A percentile compares a stretch with the other conserved stretches of the same genome.
These are phyloP conservation scores for Sporopachydermia quercuum DNA, from an alignment of 805 yeast species.

Conservation along the genomic window DNA sequence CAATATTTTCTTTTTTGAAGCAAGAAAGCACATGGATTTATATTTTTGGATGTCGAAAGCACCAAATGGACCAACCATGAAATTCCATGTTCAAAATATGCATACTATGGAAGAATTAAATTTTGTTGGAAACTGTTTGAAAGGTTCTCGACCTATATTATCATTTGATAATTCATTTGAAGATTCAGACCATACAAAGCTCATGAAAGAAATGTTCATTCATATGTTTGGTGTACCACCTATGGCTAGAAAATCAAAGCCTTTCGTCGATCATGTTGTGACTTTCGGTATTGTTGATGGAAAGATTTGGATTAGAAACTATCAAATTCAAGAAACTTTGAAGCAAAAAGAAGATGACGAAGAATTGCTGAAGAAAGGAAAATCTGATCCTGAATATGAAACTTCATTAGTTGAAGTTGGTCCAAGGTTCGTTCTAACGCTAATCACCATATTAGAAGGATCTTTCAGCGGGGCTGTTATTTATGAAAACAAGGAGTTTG, in stretches of 20 bases:
- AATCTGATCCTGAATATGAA: slow-evolving; percentile 31
- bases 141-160: slow-evolving; percentile 87
- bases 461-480: slow-evolving; percentile 97
- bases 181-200: slow-evolving; percentile 45
- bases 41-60: slow-evolving; percentile 93
- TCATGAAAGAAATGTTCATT: slow-evolving; percentile 69
- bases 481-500: slow-evolving; percentile 92
- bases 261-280: slow-evolving; percentile 90
- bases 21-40: slow-evolving; percentile 90
- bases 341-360: slow-evolving; percentile 38
- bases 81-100: slow-evolving; percentile 85
- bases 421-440: slow-evolving; percentile 88
- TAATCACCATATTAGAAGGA: slow-evolving; percentile 85
- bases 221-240: slow-evolving; percentile 95
- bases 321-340: slow-evolving; percentile 65
- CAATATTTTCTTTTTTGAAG: slow-evolving; percentile 85
- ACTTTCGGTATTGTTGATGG: slow-evolving; percentile 85
- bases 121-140: slow-evolving; percentile 90
- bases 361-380: slow-evolving; percentile 17
- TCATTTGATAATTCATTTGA: slow-evolving; percentile 79
- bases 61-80: slow-evolving; percentile 94
- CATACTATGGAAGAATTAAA: slow-evolving; percentile 93
- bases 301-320: slow-evolving; percentile 91
- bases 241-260: slow-evolving; percentile 78
- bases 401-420: slow-evolving; percentile 86